phyloP scores from a whole-genome alignment of 1,284 basidiomycete genomes.

The Abortiporus biennis region DNA sequence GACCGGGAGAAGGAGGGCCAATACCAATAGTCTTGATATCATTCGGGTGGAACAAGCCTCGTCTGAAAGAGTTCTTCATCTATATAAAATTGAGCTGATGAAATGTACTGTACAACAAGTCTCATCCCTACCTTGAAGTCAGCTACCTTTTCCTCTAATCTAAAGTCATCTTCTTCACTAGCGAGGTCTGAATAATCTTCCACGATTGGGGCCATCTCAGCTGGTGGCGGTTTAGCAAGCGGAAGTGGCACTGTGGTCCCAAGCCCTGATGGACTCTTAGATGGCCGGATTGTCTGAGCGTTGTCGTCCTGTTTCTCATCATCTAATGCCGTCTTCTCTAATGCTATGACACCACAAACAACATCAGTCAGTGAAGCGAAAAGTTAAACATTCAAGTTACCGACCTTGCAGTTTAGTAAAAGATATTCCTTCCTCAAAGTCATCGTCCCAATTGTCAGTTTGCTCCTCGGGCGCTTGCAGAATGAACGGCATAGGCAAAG shows the following conservation, averaged over 20 bases:
- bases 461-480: slow-evolving; percentile 73
- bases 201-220: slow-evolving; percentile 57
- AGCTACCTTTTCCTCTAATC: slow-evolving; percentile 70
- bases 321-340: slow-evolving; percentile 54
- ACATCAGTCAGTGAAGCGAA: background rate
- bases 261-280: slow-evolving; percentile 52
- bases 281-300: slow-evolving; percentile 71
- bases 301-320: slow-evolving; percentile 70
- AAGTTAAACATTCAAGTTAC: slow-evolving; percentile 8
- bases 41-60: slow-evolving; percentile 81
- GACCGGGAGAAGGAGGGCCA: slow-evolving; percentile 39
- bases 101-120: no score
- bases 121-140: slow-evolving; percentile 84
- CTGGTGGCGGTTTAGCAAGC: slow-evolving; percentile 53
- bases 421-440: slow-evolving; percentile 92
- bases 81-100: slow-evolving; percentile 19
- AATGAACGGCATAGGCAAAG: slow-evolving; percentile 29
- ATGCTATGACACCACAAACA: slow-evolving; percentile 30
- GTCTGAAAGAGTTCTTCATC: slow-evolving; percentile 66
- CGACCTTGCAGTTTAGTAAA: slow-evolving; percentile 77
- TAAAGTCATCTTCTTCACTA: slow-evolving; percentile 66
- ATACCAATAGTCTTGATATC: slow-evolving; percentile 75
- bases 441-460: slow-evolving; percentile 96
- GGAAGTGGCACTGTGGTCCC: slow-evolving; percentile 35
- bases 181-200: slow-evolving; percentile 91